Evolutionary conservation across 768 basidiomycete genomes (phyloP).

Genomic region (Cubamyces sp.): DNA sequence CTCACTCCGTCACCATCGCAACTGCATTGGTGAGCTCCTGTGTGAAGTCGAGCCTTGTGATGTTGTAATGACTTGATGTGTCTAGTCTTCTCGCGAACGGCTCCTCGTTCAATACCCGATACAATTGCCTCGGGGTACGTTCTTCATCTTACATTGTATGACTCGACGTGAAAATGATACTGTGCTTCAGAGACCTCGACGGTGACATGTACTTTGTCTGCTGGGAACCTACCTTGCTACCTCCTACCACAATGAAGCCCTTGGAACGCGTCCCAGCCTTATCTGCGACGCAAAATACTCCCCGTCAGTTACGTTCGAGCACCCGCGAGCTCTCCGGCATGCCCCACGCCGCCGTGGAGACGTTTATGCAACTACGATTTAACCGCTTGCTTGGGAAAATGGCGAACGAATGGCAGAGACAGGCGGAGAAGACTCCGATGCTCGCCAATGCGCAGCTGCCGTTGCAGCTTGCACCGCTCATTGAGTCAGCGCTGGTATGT

Average conservation of each 20-base stretch:
- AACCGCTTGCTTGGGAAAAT: slow-evolving; percentile 15
- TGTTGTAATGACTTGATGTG: neutral
- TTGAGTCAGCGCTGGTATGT: slow-evolving; percentile 22
- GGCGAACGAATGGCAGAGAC: slow-evolving; percentile 18
- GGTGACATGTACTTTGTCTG: slow-evolving; percentile 24
- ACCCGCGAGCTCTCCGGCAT: neutral
- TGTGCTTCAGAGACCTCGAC: slow-evolving; percentile 19
- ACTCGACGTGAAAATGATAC: no score
- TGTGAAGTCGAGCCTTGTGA: no score
- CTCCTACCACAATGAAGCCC: neutral
- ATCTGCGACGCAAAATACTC: neutral
- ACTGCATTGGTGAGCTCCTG: slow-evolving; percentile 14
- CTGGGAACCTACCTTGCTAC: slow-evolving; percentile 22
- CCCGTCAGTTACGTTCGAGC: neutral
- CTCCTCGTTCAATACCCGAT: slow-evolving; percentile 19
- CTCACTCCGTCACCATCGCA: slow-evolving; percentile 12
- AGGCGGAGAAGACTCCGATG: slow-evolving; percentile 13
- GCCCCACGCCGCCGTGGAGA: slow-evolving; percentile 14
- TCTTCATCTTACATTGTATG: neutral
- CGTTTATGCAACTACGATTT: slow-evolving; percentile 22
- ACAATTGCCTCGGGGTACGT: slow-evolving; percentile 24
- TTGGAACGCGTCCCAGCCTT: neutral
- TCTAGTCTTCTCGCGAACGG: slow-evolving; percentile 24
- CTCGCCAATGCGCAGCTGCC: slow-evolving; percentile 13
- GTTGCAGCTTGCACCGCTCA: slow-evolving; percentile 10